phyloP scores from a whole-genome alignment of 2,329 filamentous ascomycete species.

The Neonectria hederae region DNA sequence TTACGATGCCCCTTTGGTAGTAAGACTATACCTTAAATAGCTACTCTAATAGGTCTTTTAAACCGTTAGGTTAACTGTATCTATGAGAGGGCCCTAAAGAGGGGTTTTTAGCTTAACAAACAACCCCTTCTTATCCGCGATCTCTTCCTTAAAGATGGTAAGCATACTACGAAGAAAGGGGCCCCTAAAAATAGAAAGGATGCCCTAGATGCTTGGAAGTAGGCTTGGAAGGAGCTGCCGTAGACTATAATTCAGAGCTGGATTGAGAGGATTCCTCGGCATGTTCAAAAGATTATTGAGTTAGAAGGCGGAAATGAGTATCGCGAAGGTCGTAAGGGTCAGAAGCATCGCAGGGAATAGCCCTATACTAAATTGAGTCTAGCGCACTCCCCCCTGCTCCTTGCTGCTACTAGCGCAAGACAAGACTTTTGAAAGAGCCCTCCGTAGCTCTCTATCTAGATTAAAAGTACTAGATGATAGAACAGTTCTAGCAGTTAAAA shows the following conservation, averaged over 20 bases:
- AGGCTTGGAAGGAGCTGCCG: not conserved
- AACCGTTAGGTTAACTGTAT: no score
- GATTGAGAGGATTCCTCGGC: not conserved
- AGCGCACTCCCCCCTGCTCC: not conserved
- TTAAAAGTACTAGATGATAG: no score
- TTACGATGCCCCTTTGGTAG: no score
- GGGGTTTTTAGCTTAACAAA: no score
- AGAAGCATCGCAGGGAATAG: not conserved
- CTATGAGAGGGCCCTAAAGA: no score
- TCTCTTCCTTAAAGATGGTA: no score
- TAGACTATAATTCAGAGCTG: not conserved
- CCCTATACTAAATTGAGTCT: not conserved
- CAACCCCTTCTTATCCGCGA: no score
- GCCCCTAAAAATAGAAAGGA: not conserved
- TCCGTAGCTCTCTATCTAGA: not conserved
- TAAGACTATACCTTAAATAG: no score
- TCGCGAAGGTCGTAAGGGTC: not conserved
- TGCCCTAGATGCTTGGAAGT: not conserved
- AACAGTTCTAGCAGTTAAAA: no score
- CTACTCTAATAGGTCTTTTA: no score
- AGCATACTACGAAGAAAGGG: slow-evolving; percentile 18
- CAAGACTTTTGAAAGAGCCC: not conserved
- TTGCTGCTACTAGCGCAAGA: not conserved
- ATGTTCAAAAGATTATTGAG: not conserved
- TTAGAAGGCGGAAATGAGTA: not conserved